Evolutionary conservation across 2,329 filamentous ascomycete species (phyloP).

Genomic region (Leptoxyphium fumago): DNA sequence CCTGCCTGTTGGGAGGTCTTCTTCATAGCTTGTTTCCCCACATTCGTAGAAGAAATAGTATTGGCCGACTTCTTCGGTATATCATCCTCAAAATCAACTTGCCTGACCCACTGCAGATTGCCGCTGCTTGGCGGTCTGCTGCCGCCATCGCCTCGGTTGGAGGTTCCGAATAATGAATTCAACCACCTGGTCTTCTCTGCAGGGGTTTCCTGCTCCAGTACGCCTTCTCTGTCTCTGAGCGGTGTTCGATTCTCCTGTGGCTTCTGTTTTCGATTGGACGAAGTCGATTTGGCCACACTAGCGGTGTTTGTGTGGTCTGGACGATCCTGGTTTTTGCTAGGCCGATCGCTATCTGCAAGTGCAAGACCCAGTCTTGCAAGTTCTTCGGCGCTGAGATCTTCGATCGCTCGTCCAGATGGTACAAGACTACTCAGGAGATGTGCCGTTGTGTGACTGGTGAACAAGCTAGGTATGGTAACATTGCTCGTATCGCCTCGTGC

Average conservation of each 20-base stretch:
- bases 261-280: neutral
- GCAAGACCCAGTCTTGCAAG: conserved; percentile 36
- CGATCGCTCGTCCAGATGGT: conserved; percentile 51
- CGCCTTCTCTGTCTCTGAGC: conserved; percentile 3
- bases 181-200: conserved; percentile 25
- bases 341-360: conserved; percentile 8
- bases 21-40: conserved; percentile 9
- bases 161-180: conserved; percentile 24
- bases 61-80: conserved; percentile 10
- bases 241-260: conserved; percentile 3
- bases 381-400: conserved; percentile 46
- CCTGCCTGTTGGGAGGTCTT: conserved; percentile 14
- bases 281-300: neutral
- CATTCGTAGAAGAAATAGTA: conserved; percentile 9
- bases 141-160: conserved; percentile 16
- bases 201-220: neutral
- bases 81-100: conserved; percentile 48
- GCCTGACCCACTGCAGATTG: conserved; percentile 56
- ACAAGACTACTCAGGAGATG: conserved; percentile 81
- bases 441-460: conserved; percentile 88
- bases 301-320: conserved; percentile 2
- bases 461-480: conserved; percentile 82
- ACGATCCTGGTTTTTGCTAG: conserved; percentile 1
- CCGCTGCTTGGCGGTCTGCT: conserved; percentile 58
- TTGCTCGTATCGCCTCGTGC: conserved; percentile 94